Conservation (phyloP, 2,329 filamentous ascomycete genomes). For the Meredithiella fracta region DNA sequence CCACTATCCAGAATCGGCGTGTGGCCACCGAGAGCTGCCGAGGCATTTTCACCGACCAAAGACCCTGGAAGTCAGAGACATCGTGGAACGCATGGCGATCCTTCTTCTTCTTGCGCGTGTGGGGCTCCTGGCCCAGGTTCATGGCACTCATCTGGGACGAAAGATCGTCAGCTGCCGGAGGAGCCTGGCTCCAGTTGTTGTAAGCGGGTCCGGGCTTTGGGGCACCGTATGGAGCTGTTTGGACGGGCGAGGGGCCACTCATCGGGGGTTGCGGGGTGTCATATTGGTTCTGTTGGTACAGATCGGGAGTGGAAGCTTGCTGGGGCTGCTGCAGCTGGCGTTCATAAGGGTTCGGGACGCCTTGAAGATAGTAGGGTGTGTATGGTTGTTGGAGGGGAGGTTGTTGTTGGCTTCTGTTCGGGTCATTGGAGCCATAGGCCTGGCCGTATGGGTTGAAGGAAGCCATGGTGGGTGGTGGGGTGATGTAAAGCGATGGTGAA, state of each 20-base stretch:
- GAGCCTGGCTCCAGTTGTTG: not conserved
- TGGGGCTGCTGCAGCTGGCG: slow-evolving; percentile 29
- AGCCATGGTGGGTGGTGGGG: not conserved
- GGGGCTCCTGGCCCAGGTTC: slow-evolving; percentile 32
- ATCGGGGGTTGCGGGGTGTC: slow-evolving; percentile 2
- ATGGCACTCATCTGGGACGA: slow-evolving; percentile 65
- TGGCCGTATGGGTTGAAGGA: slow-evolving; percentile 1
- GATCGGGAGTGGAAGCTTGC: slow-evolving; percentile 10
- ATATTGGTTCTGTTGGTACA: slow-evolving; percentile 4
- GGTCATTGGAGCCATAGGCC: slow-evolving; percentile 1
- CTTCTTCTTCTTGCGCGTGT: slow-evolving; percentile 67
- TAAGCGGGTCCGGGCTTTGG: slow-evolving; percentile 5
- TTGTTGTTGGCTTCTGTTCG: not conserved
- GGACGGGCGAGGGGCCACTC: slow-evolving; percentile 10
- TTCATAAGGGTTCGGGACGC: not conserved
- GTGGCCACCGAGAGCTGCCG: slow-evolving; percentile 31
- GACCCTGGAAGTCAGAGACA: slow-evolving; percentile 52
- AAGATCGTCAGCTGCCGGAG: slow-evolving; percentile 28
- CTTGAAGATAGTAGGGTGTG: not conserved
- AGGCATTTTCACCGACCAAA: slow-evolving; percentile 52
- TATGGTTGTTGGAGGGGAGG: not conserved
- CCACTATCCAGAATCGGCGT: slow-evolving; percentile 6
- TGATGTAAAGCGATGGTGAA: not conserved
- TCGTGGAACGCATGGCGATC: slow-evolving; percentile 85
- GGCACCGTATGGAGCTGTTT: slow-evolving; percentile 8